phyloP scores from a whole-genome alignment of 2,329 filamentous ascomycete genomes.

The Samsoniella hepiali region DNA sequence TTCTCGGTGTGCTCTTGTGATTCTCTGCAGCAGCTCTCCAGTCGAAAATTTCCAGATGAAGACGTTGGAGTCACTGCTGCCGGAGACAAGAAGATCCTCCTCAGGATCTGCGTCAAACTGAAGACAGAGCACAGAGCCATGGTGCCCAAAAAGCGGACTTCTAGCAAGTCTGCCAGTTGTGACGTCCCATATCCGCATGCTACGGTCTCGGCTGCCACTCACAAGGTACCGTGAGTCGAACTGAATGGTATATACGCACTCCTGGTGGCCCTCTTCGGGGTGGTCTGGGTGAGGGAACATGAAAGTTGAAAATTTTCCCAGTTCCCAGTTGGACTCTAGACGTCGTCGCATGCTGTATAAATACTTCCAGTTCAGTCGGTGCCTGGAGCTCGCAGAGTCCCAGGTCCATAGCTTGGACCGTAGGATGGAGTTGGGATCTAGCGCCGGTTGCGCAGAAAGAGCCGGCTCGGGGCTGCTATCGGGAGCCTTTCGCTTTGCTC shows the following conservation, averaged over 20 bases:
- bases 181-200: constrained; percentile 86
- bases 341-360: constrained; percentile 83
- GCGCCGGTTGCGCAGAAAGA: constrained; percentile 28
- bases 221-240: constrained; percentile 83
- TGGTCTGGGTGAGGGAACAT: constrained; percentile 82
- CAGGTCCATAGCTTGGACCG: constrained; percentile 51
- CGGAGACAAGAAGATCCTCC: constrained; percentile 91
- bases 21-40: constrained; percentile 72
- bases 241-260: constrained; percentile 95
- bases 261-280: constrained; percentile 77
- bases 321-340: constrained; percentile 88
- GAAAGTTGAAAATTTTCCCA: constrained; percentile 78
- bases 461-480: constrained; percentile 33
- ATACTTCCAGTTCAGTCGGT: constrained; percentile 86
- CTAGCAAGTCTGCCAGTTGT: constrained; percentile 73
- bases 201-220: constrained; percentile 86
- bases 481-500: constrained; percentile 37
- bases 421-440: constrained; percentile 35
- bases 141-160: constrained; percentile 72
- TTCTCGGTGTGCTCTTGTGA: constrained; percentile 76
- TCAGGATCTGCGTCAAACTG: constrained; percentile 88
- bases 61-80: constrained; percentile 86
- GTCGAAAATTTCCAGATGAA: constrained; percentile 94
- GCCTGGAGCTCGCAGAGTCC: constrained; percentile 45
- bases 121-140: constrained; percentile 84